Conservation (phyloP, 108 stramenopile genomes). For the Cyclotella choctawhatcheeana region DNA sequence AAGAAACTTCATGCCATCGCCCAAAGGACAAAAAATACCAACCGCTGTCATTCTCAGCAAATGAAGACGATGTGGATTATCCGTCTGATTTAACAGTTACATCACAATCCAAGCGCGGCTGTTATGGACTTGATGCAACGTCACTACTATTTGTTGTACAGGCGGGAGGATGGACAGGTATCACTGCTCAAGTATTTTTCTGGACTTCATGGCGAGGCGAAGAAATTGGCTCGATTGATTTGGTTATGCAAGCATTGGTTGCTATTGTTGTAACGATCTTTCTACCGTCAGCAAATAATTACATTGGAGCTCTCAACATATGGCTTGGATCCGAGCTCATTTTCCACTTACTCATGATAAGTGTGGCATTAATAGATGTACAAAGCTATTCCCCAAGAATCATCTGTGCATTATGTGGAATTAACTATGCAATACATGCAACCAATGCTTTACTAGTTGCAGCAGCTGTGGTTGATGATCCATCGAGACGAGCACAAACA, state of each 20-base stretch:
- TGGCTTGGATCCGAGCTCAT: slow-evolving; percentile 26
- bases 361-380: slow-evolving; percentile 1
- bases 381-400: slow-evolving; percentile 1
- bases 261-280: slow-evolving; percentile 5
- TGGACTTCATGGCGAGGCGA: slow-evolving; percentile 33
- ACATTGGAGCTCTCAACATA: slow-evolving; percentile 14
- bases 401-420: slow-evolving; percentile 28
- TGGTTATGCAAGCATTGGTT: slow-evolving; percentile 18
- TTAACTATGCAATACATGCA: slow-evolving; percentile 36
- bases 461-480: slow-evolving; percentile 16
- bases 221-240: slow-evolving; percentile 16
- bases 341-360: slow-evolving; percentile 24
- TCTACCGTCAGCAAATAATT: slow-evolving; percentile 4
- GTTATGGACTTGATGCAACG: slow-evolving; percentile 1
- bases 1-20: neutral
- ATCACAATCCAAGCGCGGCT: too few species aligned
- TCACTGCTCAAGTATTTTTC: slow-evolving; percentile 24
- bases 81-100: too few species aligned
- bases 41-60: slow-evolving; percentile 5
- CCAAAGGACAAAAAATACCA: neutral
- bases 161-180: slow-evolving; percentile 18
- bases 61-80: neutral
- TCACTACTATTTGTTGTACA: slow-evolving; percentile 18
- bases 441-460: slow-evolving; percentile 25
- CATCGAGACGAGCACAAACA: slow-evolving; percentile 19